These are phyloP conservation scores for Batkoa obscura DNA, from an alignment of 371 early-diverging fungal genomes.

Conservation along the genomic window DNA sequence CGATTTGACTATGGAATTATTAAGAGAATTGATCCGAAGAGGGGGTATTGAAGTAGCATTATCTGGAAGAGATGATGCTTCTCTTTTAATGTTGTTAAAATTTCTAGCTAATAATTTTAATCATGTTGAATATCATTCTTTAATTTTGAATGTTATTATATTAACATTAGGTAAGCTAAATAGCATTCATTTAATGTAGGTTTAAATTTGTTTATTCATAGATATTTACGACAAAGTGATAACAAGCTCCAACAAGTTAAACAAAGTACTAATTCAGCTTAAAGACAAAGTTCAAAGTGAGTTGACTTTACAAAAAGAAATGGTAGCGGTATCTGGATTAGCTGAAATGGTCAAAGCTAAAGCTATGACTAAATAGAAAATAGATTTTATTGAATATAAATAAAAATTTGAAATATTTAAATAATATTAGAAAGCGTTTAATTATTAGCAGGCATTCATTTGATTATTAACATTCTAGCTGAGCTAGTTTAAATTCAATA, in stretches of 20 bases:
- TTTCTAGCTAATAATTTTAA: slow-evolving; percentile 59
- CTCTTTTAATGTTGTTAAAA: slow-evolving; percentile 56
- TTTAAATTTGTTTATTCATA: neutral
- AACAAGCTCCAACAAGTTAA: neutral
- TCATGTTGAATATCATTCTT: slow-evolving; percentile 51
- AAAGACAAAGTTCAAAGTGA: neutral
- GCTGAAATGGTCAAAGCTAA: slow-evolving; percentile 1
- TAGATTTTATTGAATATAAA: too few species aligned
- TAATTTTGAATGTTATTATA: slow-evolving; percentile 56
- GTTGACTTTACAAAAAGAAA: neutral
- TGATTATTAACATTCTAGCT: too few species aligned
- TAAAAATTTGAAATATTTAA: too few species aligned
- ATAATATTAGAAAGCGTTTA: too few species aligned
- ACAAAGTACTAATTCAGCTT: neutral
- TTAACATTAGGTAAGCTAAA: slow-evolving; percentile 37
- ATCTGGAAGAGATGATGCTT: slow-evolving; percentile 68
- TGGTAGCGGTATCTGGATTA: slow-evolving; percentile 1
- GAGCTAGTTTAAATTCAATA: too few species aligned
- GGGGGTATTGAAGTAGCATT: slow-evolving; percentile 61
- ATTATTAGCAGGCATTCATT: too few species aligned
- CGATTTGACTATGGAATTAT: slow-evolving; percentile 14
- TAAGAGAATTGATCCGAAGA: slow-evolving; percentile 77
- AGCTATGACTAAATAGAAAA: too few species aligned
- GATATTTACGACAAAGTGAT: slow-evolving; percentile 1
- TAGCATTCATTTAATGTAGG: neutral